Evolutionary conservation across 2,329 filamentous ascomycete genomes (phyloP).

Genomic region (Aspergillus pseudoviridinutans): DNA sequence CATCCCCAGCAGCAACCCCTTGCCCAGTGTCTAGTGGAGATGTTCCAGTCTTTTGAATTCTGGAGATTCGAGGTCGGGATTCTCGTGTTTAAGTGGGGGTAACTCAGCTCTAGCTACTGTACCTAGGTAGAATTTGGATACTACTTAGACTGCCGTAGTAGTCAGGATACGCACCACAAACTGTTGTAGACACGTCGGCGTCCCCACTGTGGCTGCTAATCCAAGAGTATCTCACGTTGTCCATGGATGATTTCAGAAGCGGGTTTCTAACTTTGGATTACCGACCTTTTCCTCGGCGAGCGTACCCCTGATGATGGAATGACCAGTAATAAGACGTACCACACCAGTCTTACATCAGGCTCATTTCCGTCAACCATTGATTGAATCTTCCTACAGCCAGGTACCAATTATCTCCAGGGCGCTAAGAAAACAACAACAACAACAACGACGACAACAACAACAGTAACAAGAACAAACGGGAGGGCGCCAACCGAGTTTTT

Average conservation of each 20-base stretch:
- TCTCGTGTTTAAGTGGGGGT: not conserved
- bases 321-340: not conserved
- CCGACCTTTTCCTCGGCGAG: slow-evolving; percentile 1
- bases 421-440: not conserved
- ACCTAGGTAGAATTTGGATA: not conserved
- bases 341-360: not conserved
- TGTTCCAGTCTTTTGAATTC: slow-evolving; percentile 4
- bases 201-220: slow-evolving; percentile 7
- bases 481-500: not conserved
- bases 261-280: slow-evolving; percentile 7
- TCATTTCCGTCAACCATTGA: not conserved
- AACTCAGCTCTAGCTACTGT: not conserved
- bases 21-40: not conserved
- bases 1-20: not conserved
- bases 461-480: not conserved
- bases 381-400: not conserved
- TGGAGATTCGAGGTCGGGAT: not conserved
- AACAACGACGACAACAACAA: not conserved
- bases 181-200: slow-evolving; percentile 2
- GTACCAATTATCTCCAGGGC: not conserved
- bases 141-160: not conserved
- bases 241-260: slow-evolving; percentile 2
- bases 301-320: not conserved
- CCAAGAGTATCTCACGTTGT: slow-evolving; percentile 9
- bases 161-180: not conserved